Conservation (phyloP, 2,329 filamentous ascomycete species). For the Apiospora arundinis region DNA sequence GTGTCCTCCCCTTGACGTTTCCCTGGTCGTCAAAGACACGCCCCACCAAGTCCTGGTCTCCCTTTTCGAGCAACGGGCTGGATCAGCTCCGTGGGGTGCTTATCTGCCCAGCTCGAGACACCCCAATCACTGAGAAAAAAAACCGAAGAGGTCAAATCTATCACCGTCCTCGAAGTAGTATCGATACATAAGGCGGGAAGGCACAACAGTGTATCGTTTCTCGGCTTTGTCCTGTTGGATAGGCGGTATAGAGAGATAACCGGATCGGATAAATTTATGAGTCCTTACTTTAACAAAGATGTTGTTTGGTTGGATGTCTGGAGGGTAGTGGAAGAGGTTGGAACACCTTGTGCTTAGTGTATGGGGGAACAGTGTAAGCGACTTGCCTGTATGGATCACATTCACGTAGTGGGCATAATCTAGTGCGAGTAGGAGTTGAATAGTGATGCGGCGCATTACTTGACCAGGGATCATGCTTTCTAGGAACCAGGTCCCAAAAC, state of each 20-base stretch:
- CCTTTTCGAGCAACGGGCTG: conserved; percentile 33
- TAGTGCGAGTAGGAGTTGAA: neutral
- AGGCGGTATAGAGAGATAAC: neutral
- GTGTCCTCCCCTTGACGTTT: neutral
- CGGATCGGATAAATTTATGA: neutral
- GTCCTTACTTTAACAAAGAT: neutral
- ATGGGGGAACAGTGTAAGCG: neutral
- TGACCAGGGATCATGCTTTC: neutral
- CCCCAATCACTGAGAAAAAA: conserved; percentile 34
- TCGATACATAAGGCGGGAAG: neutral
- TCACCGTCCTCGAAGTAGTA: neutral
- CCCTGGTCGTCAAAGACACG: neutral
- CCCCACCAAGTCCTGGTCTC: conserved; percentile 24
- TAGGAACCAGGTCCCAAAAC: neutral
- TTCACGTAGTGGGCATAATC: neutral
- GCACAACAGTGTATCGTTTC: neutral
- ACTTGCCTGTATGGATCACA: neutral
- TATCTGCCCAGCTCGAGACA: conserved; percentile 29
- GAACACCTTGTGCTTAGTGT: neutral
- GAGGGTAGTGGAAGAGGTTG: neutral
- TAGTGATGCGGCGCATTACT: neutral
- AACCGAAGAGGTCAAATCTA: conserved; percentile 25
- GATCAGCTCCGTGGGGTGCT: conserved; percentile 29
- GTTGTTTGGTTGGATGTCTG: neutral
- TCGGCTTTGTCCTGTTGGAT: neutral